Conservation (phyloP, 164 flowering plant genomes). For the Liquidambar formosana region DNA sequence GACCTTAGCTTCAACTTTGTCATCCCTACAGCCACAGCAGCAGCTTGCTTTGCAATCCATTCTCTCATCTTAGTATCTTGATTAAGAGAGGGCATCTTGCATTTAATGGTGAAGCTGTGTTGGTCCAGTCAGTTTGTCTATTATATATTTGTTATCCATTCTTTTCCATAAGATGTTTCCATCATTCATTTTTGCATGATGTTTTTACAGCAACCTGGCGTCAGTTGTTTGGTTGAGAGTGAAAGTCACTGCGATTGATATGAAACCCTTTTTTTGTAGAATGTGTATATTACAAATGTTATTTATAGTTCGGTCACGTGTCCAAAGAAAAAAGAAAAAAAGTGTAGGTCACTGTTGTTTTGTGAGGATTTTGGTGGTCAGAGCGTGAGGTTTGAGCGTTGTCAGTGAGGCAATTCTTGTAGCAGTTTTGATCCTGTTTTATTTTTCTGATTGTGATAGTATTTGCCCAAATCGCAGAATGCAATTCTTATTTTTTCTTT, state of each 20-base stretch:
- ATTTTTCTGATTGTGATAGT: background rate
- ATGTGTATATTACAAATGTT: conserved; percentile 42
- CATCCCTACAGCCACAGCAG: conserved; percentile 93
- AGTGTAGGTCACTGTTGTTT: background rate
- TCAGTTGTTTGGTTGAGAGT: conserved; percentile 25
- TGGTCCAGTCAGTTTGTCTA: conserved; percentile 13
- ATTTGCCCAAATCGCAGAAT: no score
- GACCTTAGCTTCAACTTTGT: conserved; percentile 78
- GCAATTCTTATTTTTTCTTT: no score
- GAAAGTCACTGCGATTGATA: conserved; percentile 15
- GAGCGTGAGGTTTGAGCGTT: conserved; percentile 8
- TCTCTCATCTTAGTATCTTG: conserved; percentile 51
- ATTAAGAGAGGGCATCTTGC: no score
- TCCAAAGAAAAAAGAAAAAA: background rate
- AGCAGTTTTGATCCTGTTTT: conserved; percentile 36
- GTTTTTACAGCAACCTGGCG: conserved; percentile 12
- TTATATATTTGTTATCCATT: conserved; percentile 27
- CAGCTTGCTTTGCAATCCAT: conserved; percentile 89
- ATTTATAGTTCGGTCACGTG: conserved; percentile 9
- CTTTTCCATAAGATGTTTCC: conserved; percentile 35
- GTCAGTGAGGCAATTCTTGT: conserved; percentile 33
- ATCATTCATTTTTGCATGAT: conserved; percentile 26
- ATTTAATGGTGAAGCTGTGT: background rate
- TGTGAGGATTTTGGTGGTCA: conserved; percentile 10
- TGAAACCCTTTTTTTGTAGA: conserved; percentile 28